Conservation (phyloP, 352 stramenopile species). For the Phytophthora multivora region DNA sequence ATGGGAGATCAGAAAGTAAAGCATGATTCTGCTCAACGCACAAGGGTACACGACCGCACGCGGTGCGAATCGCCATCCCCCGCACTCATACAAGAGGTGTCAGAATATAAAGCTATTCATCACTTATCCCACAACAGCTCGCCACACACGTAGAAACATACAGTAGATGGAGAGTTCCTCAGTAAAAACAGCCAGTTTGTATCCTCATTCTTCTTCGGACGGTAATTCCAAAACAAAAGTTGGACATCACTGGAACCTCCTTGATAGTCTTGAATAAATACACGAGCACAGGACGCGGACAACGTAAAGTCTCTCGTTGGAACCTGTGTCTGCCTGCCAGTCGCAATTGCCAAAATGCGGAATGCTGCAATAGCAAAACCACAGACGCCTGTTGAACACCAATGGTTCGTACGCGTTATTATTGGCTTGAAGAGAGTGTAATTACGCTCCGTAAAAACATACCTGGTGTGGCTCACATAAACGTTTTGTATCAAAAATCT, state of each 20-base stretch:
- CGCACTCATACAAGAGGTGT: conserved; percentile 92
- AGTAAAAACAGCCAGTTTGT: conserved; percentile 88
- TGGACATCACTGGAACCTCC: conserved; percentile 80
- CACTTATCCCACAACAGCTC: conserved; percentile 45
- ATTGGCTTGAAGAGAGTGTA: conserved; percentile 22
- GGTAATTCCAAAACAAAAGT: conserved; percentile 89
- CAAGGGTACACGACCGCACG: conserved; percentile 50
- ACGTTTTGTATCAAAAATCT: too few relatives aligned
- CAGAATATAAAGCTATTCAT: conserved; percentile 92
- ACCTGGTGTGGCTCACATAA: neutral
- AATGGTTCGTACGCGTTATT: conserved; percentile 10
- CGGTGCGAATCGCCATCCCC: conserved; percentile 53
- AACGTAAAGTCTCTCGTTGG: too few relatives aligned
- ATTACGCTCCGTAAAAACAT: conserved; percentile 27
- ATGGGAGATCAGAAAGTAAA: conserved; percentile 65
- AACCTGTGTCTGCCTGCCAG: neutral
- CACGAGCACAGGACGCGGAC: too few relatives aligned
- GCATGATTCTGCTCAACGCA: conserved; percentile 86
- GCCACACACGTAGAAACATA: conserved; percentile 15
- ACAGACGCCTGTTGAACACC: conserved; percentile 14
- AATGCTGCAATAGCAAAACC: neutral
- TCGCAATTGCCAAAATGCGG: conserved; percentile 30
- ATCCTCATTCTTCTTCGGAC: conserved; percentile 84
- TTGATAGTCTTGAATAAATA: neutral
- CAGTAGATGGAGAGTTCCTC: conserved; percentile 58